Evolutionary conservation across 140 eudicot genomes (phyloP), one percentile per base, ranked within the genome.

Genomic region (Senecio squalidus): DNA sequence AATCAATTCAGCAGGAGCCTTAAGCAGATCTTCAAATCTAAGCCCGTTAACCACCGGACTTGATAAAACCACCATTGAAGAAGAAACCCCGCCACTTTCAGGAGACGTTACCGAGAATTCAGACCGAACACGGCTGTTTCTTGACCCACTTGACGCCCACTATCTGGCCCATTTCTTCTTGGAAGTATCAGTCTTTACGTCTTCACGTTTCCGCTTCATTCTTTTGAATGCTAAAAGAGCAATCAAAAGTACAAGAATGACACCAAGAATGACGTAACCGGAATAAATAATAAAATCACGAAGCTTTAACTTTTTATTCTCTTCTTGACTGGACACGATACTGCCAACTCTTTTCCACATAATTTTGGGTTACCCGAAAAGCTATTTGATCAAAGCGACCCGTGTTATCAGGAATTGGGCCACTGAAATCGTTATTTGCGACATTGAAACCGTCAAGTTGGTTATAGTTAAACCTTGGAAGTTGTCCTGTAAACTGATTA

Each of bases 1-100:
- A 5, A 86, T 60, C 80, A 86, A 22, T 50, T 82, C 88, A 13
- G 92, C 92, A 9, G 95, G 95, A 17, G 95, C 84, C 17, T 58
- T 45, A 29, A 82, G 74, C 71, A 82, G 31, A 47, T 86, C 95
- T 74, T 86, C 83, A 8, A 86, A 86, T 10, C 41, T 75, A 29
- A 86, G 63, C 78, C 78, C 92, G 39, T 72, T 72, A 5, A 57
- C 82, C 52, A 75, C 55, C 31, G 85, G 95, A 43, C 73, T 83
- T 6, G 78, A 77, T 28, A 80, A 70, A 26, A 82, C 78, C 14
- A 77, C 84, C 46, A 82, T 77, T 6, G 83, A 72, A 1, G 93
- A 54, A 11, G 93, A 71, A 28, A 34, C 56, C 58, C 52, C 73
- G 1, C 82, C 85, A 33, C 78, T 78, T 63, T 87, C 93, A 25